phyloP scores from a whole-genome alignment of 495 filamentous ascomycete genomes.

The Xylaria sp. region DNA sequence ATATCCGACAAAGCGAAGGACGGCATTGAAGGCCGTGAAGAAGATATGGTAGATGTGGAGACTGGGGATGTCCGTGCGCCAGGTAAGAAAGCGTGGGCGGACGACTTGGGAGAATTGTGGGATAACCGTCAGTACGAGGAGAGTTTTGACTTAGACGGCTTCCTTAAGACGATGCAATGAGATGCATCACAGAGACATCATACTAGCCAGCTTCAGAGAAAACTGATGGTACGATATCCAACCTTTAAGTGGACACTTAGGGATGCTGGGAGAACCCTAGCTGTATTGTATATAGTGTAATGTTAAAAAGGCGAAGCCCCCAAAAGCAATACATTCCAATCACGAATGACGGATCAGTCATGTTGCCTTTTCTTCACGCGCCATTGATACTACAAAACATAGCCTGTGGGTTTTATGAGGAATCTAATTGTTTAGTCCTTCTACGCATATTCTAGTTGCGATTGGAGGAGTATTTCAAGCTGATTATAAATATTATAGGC shows the following conservation, averaged over 20 bases:
- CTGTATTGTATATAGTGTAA: conserved; percentile 20
- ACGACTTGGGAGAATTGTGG: conserved; percentile 95
- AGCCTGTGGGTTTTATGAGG: not conserved
- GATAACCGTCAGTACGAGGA: conserved; percentile 96
- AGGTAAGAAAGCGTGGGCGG: conserved; percentile 93
- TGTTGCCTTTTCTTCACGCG: not conserved
- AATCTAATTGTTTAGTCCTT: not conserved
- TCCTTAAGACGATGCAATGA: conserved; percentile 85
- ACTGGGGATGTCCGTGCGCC: conserved; percentile 91
- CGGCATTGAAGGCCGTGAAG: conserved; percentile 71
- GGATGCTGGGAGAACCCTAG: not conserved
- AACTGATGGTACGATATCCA: not conserved
- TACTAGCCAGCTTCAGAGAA: not conserved
- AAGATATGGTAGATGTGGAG: conserved; percentile 92
- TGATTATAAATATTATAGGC: not conserved
- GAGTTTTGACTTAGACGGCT: conserved; percentile 92
- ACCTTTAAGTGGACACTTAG: not conserved
- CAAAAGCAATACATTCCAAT: conserved; percentile 6
- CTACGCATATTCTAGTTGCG: not conserved
- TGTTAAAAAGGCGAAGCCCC: not conserved
- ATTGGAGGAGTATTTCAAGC: not conserved
- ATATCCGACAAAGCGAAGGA: conserved; percentile 62
- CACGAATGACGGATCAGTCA: not conserved
- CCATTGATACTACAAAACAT: not conserved
- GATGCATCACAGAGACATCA: not conserved